Conservation (phyloP, 192 early-diverging fungal species). For the Pilaira anomala region DNA sequence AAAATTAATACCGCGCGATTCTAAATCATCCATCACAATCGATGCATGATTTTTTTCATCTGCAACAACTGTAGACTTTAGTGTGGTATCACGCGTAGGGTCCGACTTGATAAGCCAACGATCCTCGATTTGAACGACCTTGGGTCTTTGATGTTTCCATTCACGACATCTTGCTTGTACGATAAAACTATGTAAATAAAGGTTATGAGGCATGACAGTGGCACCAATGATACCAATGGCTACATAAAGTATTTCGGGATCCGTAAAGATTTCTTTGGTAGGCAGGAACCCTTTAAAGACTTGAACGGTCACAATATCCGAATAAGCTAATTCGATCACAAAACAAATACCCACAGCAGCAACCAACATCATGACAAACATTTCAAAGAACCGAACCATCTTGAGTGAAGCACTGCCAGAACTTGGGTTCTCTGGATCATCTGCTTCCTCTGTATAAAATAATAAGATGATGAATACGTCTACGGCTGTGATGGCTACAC, state of each 20-base stretch:
- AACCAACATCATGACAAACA: slow-evolving; percentile 65
- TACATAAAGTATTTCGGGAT: slow-evolving; percentile 58
- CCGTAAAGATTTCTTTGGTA: slow-evolving; percentile 50
- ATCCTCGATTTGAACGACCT: background rate
- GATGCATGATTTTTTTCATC: background rate
- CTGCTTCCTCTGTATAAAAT: slow-evolving; percentile 53
- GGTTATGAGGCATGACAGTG: slow-evolving; percentile 72
- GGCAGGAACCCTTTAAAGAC: slow-evolving; percentile 68
- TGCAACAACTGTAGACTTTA: too few species aligned
- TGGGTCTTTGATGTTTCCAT: slow-evolving; percentile 24
- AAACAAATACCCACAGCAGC: slow-evolving; percentile 65
- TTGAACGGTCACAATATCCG: slow-evolving; percentile 54
- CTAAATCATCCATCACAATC: background rate
- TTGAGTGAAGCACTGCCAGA: slow-evolving; percentile 28
- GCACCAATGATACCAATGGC: slow-evolving; percentile 84
- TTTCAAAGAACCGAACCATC: slow-evolving; percentile 60
- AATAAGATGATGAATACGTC: slow-evolving; percentile 73
- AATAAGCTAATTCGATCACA: slow-evolving; percentile 55
- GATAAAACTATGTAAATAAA: slow-evolving; percentile 76
- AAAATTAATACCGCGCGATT: background rate
- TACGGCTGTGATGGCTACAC: slow-evolving; percentile 69
- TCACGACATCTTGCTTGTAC: slow-evolving; percentile 56
- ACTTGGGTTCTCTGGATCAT: background rate
- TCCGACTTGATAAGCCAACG: background rate
- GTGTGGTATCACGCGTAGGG: background rate